Base-by-base conservation (phyloP, 2,329 filamentous ascomycete genomes). In the Ophiostoma quercus region DNA sequence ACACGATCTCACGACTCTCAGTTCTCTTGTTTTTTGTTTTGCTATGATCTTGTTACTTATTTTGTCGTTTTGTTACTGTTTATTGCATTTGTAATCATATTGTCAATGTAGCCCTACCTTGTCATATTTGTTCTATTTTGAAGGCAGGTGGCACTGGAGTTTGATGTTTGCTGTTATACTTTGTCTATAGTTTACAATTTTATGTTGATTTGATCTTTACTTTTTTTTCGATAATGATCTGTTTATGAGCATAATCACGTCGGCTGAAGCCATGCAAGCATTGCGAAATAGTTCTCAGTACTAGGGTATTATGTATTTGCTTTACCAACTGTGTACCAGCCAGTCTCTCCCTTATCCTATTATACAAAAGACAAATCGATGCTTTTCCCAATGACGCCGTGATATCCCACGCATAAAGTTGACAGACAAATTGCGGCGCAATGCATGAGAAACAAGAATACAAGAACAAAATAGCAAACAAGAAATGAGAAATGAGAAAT, bases 301-400 rank as follows among this genome's bases (percentile, higher is more conserved):
- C 14, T 62, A 63, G 60, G 60, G 60, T 63, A 63, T 63, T 63
- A 63, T 63, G 25, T 62, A 63, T 63, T 63, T 63, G 32, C 60
- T 63, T 37, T 62, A 29, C 29, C 14, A 37, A 34, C 16, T 63
- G 32, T 11, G 6, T 2, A 63, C n/a, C 60, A 63, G 34, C 29
- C 57, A 62, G 57, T 32, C 16, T 63, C 32, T 37, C 22, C 60
- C 14, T 37, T 63, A 37, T 19, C 60, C 32, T 63, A 63, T 37
- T n/a, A 34, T 63, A 63, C 60, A 63, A 62, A 29, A 62, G 25
- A 62, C 57, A 62, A 47, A 63, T 11, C 9, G 16, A 22, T 22
- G 62, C 62, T 65, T 65, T 65, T 39, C 62, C 62, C 62, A 39
- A 63, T 22, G 34, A 65, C 62, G 62, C 62, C 62, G 39, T 47